These are phyloP conservation scores for Rosa rugosa DNA, from an alignment of 306 rosid genomes.

Conservation along the genomic window DNA sequence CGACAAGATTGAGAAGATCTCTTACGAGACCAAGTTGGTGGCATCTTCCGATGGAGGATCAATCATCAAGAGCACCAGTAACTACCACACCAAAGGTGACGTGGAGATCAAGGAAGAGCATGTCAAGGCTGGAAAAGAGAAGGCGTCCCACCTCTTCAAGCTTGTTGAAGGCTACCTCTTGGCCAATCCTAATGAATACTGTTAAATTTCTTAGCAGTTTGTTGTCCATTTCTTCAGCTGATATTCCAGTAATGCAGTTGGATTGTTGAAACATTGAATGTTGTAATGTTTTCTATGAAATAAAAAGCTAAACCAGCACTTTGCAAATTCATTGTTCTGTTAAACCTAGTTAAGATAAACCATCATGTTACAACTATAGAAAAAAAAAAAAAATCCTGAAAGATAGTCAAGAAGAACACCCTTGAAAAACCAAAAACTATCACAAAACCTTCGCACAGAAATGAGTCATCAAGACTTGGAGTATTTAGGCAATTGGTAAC, in stretches of 20 bases:
- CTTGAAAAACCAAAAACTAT: too few species aligned
- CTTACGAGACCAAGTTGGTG: conserved; percentile 27
- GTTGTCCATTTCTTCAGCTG: not conserved
- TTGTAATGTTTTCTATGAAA: not conserved
- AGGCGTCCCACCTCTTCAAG: not conserved
- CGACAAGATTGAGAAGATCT: conserved; percentile 34
- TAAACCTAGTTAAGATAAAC: not conserved
- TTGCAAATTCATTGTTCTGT: not conserved
- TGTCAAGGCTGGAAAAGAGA: not conserved
- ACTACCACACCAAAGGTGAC: not conserved
- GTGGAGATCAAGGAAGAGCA: not conserved
- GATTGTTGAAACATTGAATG: not conserved
- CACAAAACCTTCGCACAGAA: too few species aligned
- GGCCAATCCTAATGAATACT: not conserved
- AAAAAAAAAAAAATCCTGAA: too few species aligned
- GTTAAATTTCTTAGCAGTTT: not conserved
- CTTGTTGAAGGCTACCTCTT: not conserved
- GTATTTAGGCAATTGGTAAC: too few species aligned
- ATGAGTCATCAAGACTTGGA: too few species aligned
- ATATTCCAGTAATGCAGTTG: not conserved
- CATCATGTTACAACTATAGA: not conserved
- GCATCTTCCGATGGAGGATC: conserved; percentile 1
- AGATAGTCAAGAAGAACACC: too few species aligned
- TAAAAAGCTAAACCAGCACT: not conserved
- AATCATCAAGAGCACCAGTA: not conserved